Evolutionary conservation across 2,329 filamentous ascomycete genomes (phyloP).

Genomic region (Colletotrichum sojae): DNA sequence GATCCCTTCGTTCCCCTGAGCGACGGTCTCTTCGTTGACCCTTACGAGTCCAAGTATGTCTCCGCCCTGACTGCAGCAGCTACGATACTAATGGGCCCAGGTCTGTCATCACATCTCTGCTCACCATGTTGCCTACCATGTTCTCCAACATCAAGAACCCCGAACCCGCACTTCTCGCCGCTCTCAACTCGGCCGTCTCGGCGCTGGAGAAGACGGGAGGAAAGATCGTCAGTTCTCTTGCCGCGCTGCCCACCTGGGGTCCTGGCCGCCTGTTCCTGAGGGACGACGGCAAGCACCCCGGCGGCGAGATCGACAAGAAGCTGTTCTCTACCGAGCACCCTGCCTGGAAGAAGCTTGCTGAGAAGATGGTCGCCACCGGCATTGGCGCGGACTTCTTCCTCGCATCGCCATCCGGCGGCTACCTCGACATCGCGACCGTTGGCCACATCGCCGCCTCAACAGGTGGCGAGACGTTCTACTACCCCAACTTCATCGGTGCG

Average conservation of each 20-base stretch:
- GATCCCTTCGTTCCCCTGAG: conserved; percentile 95
- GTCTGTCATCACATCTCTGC: conserved; percentile 87
- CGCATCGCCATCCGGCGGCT: conserved; percentile 89
- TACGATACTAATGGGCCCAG: conserved; percentile 54
- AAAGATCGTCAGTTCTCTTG: conserved; percentile 90
- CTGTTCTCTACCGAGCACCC: conserved; percentile 92
- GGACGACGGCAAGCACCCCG: conserved; percentile 88
- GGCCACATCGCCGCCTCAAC: conserved; percentile 89
- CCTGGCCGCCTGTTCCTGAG: conserved; percentile 88
- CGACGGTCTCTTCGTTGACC: conserved; percentile 94
- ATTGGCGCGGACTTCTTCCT: conserved; percentile 96
- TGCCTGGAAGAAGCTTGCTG: conserved; percentile 86
- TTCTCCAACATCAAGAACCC: conserved; percentile 92
- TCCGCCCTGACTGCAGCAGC: not conserved
- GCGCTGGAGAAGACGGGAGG: conserved; percentile 90
- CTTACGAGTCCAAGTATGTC: conserved; percentile 83
- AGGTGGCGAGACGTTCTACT: conserved; percentile 97
- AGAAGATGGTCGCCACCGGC: conserved; percentile 89
- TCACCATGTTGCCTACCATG: conserved; percentile 85
- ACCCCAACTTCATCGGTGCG: conserved; percentile 93
- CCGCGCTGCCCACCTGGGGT: conserved; percentile 91
- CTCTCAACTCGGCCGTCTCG: conserved; percentile 86
- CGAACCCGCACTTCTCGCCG: conserved; percentile 88
- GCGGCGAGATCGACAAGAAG: conserved; percentile 92
- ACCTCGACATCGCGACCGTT: conserved; percentile 93